These are phyloP conservation scores for Pseudocercospora cruenta DNA, from an alignment of 2,329 filamentous ascomycete species.

Conservation along the genomic window DNA sequence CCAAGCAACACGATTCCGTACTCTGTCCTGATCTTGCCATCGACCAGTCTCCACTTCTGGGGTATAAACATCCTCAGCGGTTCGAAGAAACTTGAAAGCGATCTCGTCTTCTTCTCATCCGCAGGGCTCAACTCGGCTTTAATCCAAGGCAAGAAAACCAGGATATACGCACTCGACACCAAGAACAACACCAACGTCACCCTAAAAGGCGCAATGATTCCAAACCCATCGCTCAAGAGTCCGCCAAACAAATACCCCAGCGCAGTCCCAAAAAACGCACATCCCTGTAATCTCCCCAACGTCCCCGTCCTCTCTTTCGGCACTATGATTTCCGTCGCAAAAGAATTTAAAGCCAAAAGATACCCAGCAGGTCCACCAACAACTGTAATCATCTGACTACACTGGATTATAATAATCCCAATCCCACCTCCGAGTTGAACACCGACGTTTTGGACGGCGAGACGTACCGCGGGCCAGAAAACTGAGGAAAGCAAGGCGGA, in stretches of 20 bases:
- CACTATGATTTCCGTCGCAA: constrained; percentile 67
- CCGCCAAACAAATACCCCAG: constrained; percentile 68
- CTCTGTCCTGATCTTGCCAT: constrained; percentile 58
- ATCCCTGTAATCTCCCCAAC: constrained; percentile 68
- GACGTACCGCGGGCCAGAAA: constrained; percentile 65
- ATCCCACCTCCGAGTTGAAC: constrained; percentile 62
- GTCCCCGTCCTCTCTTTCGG: constrained; percentile 64
- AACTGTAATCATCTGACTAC: constrained; percentile 68
- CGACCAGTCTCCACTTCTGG: constrained; percentile 55
- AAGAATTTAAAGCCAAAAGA: constrained; percentile 69
- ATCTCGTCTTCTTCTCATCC: constrained; percentile 38
- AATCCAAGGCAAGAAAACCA: constrained; percentile 54
- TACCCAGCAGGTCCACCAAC: constrained; percentile 71
- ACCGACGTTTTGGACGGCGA: constrained; percentile 66
- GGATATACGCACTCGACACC: constrained; percentile 46
- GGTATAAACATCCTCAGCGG: constrained; percentile 66
- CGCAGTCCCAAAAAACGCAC: constrained; percentile 68
- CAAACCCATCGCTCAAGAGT: constrained; percentile 64
- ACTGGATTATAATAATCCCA: constrained; percentile 71
- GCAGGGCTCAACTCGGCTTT: constrained; percentile 43
- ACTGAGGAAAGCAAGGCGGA: constrained; percentile 65
- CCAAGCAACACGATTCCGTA: constrained; percentile 68
- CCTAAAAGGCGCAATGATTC: constrained; percentile 67
- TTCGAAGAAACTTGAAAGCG: constrained; percentile 62
- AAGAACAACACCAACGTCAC: constrained; percentile 63